These are phyloP conservation scores for Terana coerulea DNA, from an alignment of 768 basidiomycete genomes.

Conservation along the genomic window DNA sequence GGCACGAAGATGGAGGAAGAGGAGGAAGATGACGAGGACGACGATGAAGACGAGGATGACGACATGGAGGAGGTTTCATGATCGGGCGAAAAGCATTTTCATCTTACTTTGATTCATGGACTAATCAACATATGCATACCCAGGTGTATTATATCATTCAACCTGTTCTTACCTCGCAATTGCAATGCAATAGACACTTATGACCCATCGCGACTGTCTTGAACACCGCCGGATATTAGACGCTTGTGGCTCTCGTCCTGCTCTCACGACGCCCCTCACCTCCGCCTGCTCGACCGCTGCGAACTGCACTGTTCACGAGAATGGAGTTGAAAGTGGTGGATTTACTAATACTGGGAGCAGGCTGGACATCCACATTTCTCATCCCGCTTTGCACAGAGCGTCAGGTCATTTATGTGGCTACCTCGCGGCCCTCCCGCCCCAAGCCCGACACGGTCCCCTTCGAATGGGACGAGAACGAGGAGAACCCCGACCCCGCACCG, in stretches of 20 bases:
- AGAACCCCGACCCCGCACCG: slow-evolving; percentile 37
- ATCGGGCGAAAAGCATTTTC: slow-evolving; percentile 6
- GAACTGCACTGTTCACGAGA: not conserved
- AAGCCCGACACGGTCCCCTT: slow-evolving; percentile 44
- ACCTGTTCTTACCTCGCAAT: not conserved
- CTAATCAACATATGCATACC: slow-evolving; percentile 1
- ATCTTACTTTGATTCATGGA: not conserved
- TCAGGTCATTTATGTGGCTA: slow-evolving; percentile 43
- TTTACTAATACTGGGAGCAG: slow-evolving; percentile 61
- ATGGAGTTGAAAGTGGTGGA: no score
- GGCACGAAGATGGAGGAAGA: slow-evolving; percentile 51
- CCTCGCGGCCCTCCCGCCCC: slow-evolving; percentile 38
- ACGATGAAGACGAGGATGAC: slow-evolving; percentile 56
- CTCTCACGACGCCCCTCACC: not conserved
- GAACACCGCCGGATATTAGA: no score
- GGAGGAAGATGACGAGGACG: slow-evolving; percentile 51
- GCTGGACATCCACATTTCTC: slow-evolving; percentile 63
- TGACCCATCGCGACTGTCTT: not conserved
- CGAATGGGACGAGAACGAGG: slow-evolving; percentile 46
- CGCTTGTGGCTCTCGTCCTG: no score
- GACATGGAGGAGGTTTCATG: slow-evolving; percentile 75
- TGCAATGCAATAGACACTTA: not conserved
- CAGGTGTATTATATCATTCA: slow-evolving; percentile 6
- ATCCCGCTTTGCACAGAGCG: slow-evolving; percentile 45
- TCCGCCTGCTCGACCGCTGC: not conserved